Evolutionary conservation across 2,329 filamentous ascomycete species (phyloP).

Genomic region (Exophiala dermatitidis): DNA sequence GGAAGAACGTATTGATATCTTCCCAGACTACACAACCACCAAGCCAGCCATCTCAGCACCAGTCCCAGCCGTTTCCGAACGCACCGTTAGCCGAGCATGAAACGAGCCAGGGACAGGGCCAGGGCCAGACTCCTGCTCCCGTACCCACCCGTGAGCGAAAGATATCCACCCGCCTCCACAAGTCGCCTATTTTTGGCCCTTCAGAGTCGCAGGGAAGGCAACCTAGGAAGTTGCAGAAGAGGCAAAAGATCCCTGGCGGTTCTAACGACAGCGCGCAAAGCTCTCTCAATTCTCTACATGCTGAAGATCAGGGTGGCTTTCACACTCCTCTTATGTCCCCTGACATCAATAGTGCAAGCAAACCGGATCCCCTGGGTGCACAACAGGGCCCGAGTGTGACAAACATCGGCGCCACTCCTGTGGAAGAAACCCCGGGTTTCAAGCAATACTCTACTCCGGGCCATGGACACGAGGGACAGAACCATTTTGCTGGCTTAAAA

Average conservation of each 20-base stretch:
- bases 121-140: constrained; percentile 32
- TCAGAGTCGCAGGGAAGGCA: constrained; percentile 44
- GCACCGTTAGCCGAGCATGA: background rate
- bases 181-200: constrained; percentile 55
- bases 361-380: constrained; percentile 28
- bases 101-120: background rate
- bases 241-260: constrained; percentile 63
- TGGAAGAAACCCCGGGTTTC: constrained; percentile 24
- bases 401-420: constrained; percentile 29
- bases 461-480: constrained; percentile 41
- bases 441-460: constrained; percentile 23
- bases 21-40: constrained; percentile 4
- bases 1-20: constrained; percentile 1
- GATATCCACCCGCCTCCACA: constrained; percentile 59
- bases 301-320: constrained; percentile 30
- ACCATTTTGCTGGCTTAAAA: constrained; percentile 48
- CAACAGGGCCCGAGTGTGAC: constrained; percentile 30
- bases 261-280: constrained; percentile 83
- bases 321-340: constrained; percentile 30
- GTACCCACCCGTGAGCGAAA: constrained; percentile 57
- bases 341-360: constrained; percentile 29
- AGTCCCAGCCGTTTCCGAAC: background rate
- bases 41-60: constrained; percentile 2
- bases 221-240: constrained; percentile 90
- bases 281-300: constrained; percentile 68